Base-by-base conservation (phyloP, 1,284 basidiomycete species). In the Apiotrichum akiyoshidainum region DNA sequence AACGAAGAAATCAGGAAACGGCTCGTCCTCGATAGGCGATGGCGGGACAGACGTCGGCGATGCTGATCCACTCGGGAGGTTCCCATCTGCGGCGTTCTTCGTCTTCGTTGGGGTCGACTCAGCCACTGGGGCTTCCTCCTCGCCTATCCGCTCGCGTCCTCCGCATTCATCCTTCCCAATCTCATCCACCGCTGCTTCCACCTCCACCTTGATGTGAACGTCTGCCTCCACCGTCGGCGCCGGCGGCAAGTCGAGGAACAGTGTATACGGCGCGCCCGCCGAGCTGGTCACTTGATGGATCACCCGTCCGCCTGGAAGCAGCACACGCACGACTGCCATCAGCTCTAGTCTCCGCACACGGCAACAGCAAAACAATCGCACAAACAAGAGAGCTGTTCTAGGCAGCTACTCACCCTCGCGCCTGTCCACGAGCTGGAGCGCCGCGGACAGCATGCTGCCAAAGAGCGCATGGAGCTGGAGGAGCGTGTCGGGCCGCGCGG, bases 401-500 rank as follows among this genome's bases (percentile, higher is more conserved):
- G 26, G 4, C 26, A 31, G 3, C 26, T 7, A 51, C 71, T 55
- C 46, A 74, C 74, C 73, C 51, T 75, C 74, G 34, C 70, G 59
- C 21, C 69, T 48, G 57, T 76, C 74, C 1, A 74, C 64, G 13
- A 76, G 65, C 63, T 75, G 72, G 11, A 76, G 58, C 7, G 74
- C 73, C 2, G 72, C 70, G 31, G 67, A 55, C 22, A 76, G 55
- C 72, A 73, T 75, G 12, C 71, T 63, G 10, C 73, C 74, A 35
- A 76, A 74, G 7, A 76, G 41, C 14, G 64, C 60, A 37, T 75
- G 67, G 1, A 76, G 66, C 55, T 72, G 72, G 0, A 72, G 57
- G 5, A 65, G 41, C 0, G 59, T 52, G 53, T 74, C 72, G 22
- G 54, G 35, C 17, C 65, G 70, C 70, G 47, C 26, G 26, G 26